A percentile compares a stretch with the other conserved stretches of the same genome.
Conservation (phyloP, 2,329 filamentous ascomycete species). For the Ceratocystis albifundus region DNA sequence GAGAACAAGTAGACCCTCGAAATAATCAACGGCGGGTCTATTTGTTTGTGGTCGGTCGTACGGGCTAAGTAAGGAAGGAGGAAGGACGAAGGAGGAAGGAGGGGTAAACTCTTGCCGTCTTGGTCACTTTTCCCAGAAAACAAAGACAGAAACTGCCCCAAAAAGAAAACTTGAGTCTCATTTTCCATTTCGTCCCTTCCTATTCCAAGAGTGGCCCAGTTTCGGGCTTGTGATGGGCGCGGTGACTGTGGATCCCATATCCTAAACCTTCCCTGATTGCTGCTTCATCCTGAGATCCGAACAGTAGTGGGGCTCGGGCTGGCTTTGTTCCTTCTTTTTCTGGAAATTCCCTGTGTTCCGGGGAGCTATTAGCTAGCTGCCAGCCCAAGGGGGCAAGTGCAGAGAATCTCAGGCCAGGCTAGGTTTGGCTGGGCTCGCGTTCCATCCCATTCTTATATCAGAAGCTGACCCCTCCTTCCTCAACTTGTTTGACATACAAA, state of each 20-base stretch:
- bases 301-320: not conserved
- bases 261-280: not conserved
- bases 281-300: not conserved
- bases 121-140: not conserved
- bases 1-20: too few species aligned
- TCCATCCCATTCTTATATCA: slow-evolving; percentile 4
- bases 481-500: not conserved
- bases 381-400: not conserved
- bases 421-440: not conserved
- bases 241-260: not conserved
- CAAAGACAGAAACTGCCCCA: not conserved
- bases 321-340: not conserved
- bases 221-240: not conserved
- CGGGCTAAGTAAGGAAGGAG: not conserved
- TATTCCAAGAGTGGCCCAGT: not conserved
- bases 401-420: not conserved
- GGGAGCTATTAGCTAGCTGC: not conserved
- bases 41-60: not conserved
- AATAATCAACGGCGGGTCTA: not conserved
- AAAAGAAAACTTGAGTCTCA: not conserved
- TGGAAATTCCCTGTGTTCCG: not conserved
- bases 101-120: not conserved
- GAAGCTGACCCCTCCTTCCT: slow-evolving; percentile 2
- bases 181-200: not conserved
- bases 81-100: too few species aligned